phyloP scores from a whole-genome alignment of 768 basidiomycete species.

The Termitomyces bulborhizus region DNA sequence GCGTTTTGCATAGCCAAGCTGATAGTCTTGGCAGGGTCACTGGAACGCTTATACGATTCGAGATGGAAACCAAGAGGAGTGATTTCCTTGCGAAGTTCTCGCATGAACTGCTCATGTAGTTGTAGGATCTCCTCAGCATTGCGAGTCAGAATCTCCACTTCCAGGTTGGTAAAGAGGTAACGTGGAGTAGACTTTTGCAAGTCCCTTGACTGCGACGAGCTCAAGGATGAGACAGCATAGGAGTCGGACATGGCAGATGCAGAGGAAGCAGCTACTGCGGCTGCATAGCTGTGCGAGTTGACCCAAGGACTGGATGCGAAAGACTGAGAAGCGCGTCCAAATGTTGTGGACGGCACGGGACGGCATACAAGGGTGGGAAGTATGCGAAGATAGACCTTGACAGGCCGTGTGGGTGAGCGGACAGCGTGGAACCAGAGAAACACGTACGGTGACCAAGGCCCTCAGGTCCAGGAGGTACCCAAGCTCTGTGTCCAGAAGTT shows the following conservation, averaged over 20 bases:
- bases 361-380: conserved; percentile 44
- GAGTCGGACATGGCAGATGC: conserved; percentile 20
- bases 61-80: conserved; percentile 45
- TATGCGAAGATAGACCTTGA: conserved; percentile 60
- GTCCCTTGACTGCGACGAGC: conserved; percentile 17
- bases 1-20: conserved; percentile 24
- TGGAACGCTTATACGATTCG: conserved; percentile 16
- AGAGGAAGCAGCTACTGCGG: conserved; percentile 20
- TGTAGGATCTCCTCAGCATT: conserved; percentile 64
- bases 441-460: conserved; percentile 64
- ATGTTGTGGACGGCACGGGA: conserved; percentile 29
- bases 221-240: conserved; percentile 15
- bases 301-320: conserved; percentile 40
- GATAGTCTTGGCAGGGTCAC: conserved; percentile 12
- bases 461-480: conserved; percentile 78
- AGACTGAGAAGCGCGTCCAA: conserved; percentile 35
- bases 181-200: conserved; percentile 29
- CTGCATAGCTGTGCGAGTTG: conserved; percentile 34
- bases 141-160: conserved; percentile 54
- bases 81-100: conserved; percentile 43
- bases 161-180: conserved; percentile 49
- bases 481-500: conserved; percentile 80
- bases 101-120: conserved; percentile 64
- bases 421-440: conserved; percentile 1
- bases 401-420: neutral